A percentile compares a stretch with the other conserved stretches of the same genome.
Conservation (phyloP, 1,139 yeast genomes). For the Zygoascus hellenicus region DNA sequence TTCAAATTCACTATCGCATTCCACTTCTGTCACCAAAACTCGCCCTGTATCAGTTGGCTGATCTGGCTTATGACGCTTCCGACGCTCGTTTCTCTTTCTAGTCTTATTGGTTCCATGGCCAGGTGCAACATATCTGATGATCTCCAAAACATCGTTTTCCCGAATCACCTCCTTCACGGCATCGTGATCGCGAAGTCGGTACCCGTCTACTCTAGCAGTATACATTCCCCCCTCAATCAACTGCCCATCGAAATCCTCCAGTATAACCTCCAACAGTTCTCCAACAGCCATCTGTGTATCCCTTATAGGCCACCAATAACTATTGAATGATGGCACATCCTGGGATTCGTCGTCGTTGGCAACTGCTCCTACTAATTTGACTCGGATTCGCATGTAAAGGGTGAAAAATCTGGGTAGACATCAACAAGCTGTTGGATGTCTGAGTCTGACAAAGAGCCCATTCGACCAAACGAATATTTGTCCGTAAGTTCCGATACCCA, state of each 20-base stretch:
- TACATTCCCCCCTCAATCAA: not conserved
- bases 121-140: constrained; percentile 9
- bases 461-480: constrained; percentile 49
- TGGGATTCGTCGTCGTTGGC: not conserved
- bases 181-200: constrained; percentile 3
- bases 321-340: not conserved
- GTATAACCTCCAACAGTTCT: constrained; percentile 1
- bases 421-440: constrained; percentile 27
- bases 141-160: constrained; percentile 13
- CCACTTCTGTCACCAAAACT: not conserved
- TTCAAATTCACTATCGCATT: constrained; percentile 1
- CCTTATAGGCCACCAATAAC: constrained; percentile 10
- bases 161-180: constrained; percentile 11
- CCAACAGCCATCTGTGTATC: constrained; percentile 3
- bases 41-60: constrained; percentile 1
- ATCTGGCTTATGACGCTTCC: constrained; percentile 5
- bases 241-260: not conserved
- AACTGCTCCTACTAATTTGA: not conserved
- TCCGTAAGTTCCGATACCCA: constrained; percentile 70
- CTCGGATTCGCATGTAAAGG: constrained; percentile 5
- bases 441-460: constrained; percentile 41
- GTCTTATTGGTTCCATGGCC: constrained; percentile 18
- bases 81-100: constrained; percentile 16
- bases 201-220: constrained; percentile 3
- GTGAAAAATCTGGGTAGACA: constrained; percentile 20